Evolutionary conservation across 1,284 basidiomycete species (phyloP).

Genomic region (Salmacisia buchloeana): DNA sequence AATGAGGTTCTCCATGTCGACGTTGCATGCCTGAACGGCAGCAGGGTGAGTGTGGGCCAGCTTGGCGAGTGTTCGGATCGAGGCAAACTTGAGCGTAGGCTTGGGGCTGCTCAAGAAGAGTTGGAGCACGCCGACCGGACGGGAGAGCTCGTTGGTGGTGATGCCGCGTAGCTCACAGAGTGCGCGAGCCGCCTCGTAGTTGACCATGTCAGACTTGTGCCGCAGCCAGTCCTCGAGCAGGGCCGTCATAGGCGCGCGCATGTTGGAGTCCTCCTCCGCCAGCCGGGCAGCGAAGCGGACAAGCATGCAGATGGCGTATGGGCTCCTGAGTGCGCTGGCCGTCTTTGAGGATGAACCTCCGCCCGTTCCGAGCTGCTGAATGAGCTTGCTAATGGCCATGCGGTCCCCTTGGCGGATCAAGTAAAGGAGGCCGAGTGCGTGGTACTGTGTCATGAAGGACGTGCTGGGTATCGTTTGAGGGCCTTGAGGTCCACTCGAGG

Average conservation of each 20-base stretch:
- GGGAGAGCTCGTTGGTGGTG: conserved; percentile 69
- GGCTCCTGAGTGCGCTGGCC: conserved; percentile 77
- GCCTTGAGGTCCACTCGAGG: conserved; percentile 48
- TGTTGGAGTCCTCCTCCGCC: conserved; percentile 83
- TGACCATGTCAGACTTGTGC: conserved; percentile 99
- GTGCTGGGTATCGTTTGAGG: conserved; percentile 64
- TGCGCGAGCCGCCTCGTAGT: conserved; percentile 93
- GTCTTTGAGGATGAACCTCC: conserved; percentile 60
- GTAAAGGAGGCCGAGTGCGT: conserved; percentile 88
- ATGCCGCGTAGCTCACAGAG: conserved; percentile 94
- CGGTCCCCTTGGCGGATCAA: conserved; percentile 93
- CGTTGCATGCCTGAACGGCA: conserved; percentile 86
- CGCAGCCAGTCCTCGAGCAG: conserved; percentile 90
- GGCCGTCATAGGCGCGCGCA: conserved; percentile 66
- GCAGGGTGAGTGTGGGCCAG: conserved; percentile 69
- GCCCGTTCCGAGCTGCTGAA: conserved; percentile 66
- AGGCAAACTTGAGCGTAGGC: conserved; percentile 85
- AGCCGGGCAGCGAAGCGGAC: conserved; percentile 95
- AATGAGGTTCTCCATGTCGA: conserved; percentile 96
- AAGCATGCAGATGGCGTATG: conserved; percentile 98
- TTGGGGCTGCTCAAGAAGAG: conserved; percentile 49
- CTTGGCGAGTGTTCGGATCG: conserved; percentile 86
- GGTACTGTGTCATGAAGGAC: conserved; percentile 88
- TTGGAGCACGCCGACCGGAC: conserved; percentile 62
- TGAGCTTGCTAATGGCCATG: conserved; percentile 99